Evolutionary conservation across 768 basidiomycete species (phyloP), one percentile per base, ranked within the genome.

Genomic region (Podaxis sp.): DNA sequence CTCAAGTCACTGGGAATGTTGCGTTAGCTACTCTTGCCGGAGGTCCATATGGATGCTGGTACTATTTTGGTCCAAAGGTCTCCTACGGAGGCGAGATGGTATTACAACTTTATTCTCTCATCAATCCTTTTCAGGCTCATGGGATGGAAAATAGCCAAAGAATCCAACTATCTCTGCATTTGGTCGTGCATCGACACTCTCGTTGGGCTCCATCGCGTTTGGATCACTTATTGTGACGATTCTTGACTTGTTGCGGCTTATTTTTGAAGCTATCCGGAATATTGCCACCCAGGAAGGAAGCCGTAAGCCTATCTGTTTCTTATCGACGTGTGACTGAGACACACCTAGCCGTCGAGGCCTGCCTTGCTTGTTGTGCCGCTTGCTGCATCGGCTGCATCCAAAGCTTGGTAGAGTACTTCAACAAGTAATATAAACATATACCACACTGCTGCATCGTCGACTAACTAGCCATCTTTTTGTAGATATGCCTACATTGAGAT

Each of bases 401-500:
- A 67, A 76, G 74, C 33, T 44, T 90, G 67, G 86, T 93, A 8
- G 83, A 87, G 71, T 94, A 88, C 74, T 93, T 94, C 79, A 95
- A 94, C 73, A 82, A 87, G 85, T 85, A 55, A 59, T 74, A 55
- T 24, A 28, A 28, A 33, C 7, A 17, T 42, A 3, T 19, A 22
- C 5, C 36, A 33, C 19, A 36, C 30, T 40, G 33, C 19, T 11
- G 49, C 33, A 4, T 13, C 13, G 28, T 52, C 30, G 15, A 28
- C 39, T 49, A 42, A 59, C 46, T 57, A 51, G 52, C 33, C 22
- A 2, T 4, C 7, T 24, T 38, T 61, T 42, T 24, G 13, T 33
- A 86, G 87, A 81, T 92, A 93, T 73, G 86, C 88, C 26, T 92
- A 89, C 68, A 92, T 93, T 67, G 90, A 94, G 71, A 93, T 94